A percentile compares a stretch with the other conserved stretches of the same genome.
Evolutionary conservation across 192 early-diverging fungal species (phyloP).

Genomic region (Entophlyctis luteolus): DNA sequence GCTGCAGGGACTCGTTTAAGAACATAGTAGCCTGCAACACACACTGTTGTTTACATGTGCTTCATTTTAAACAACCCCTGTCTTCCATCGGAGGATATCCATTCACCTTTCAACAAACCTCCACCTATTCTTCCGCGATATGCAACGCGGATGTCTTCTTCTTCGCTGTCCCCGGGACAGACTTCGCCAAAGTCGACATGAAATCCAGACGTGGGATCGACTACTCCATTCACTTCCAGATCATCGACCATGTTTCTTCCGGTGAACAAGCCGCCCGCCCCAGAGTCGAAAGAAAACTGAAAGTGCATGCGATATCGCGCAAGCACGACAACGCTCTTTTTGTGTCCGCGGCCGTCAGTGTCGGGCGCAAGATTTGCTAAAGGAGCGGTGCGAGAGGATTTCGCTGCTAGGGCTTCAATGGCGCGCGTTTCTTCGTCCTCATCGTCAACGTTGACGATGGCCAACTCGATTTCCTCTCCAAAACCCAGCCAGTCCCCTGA

Average conservation of each 20-base stretch:
- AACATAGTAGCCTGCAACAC: too few relatives aligned
- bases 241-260: constrained; percentile 7
- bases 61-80: constrained; percentile 7
- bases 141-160: constrained; percentile 2
- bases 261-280: neutral
- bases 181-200: constrained; percentile 19
- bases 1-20: too few relatives aligned
- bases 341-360: neutral
- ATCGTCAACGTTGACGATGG: neutral
- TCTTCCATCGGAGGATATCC: constrained; percentile 13
- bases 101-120: constrained; percentile 18
- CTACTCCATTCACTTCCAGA: constrained; percentile 14
- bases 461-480: constrained; percentile 13
- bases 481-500: constrained; percentile 10
- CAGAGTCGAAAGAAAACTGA: neutral
- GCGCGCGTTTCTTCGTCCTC: constrained; percentile 5
- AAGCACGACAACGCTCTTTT: neutral
- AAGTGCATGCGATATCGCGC: constrained; percentile 19
- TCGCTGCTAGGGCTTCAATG: too few relatives aligned
- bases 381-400: neutral
- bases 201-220: neutral
- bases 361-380: neutral
- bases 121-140: constrained; percentile 16
- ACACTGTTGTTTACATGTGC: constrained; percentile 15
- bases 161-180: neutral